Evolutionary conservation across 495 filamentous ascomycete genomes (phyloP).

Genomic region (Penicillium paxilli): DNA sequence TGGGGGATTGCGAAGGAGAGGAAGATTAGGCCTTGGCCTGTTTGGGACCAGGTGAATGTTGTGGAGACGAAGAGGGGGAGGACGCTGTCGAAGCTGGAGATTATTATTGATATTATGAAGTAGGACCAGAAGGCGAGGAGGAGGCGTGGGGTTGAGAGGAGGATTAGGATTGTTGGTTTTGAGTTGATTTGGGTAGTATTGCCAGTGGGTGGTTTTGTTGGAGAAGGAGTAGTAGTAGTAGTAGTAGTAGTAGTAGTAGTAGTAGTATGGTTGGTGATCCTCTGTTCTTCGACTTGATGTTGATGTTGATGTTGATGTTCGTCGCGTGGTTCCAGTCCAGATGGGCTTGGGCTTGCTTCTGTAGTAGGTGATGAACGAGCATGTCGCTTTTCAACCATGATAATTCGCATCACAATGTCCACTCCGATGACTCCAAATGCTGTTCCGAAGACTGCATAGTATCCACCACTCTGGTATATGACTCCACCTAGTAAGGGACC

Average conservation of each 20-base stretch:
- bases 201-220: too few relatives aligned
- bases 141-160: background rate
- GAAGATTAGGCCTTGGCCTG: background rate
- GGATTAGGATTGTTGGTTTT: background rate
- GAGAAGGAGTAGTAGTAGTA: too few relatives aligned
- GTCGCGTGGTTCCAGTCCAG: too few relatives aligned
- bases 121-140: background rate
- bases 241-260: too few relatives aligned
- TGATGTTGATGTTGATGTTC: too few relatives aligned
- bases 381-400: background rate
- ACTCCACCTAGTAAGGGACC: background rate
- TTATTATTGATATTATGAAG: background rate
- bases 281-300: too few relatives aligned
- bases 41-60: background rate
- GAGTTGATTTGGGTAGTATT: too few relatives aligned
- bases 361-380: too few relatives aligned
- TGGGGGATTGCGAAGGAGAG: background rate
- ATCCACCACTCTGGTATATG: background rate
- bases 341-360: too few relatives aligned
- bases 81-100: background rate
- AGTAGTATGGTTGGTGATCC: too few relatives aligned
- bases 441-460: background rate
- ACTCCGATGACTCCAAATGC: background rate
- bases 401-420: background rate
- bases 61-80: background rate